Evolutionary conservation across 2,329 filamentous ascomycete species (phyloP).

Genomic region (Alternaria alternata): DNA sequence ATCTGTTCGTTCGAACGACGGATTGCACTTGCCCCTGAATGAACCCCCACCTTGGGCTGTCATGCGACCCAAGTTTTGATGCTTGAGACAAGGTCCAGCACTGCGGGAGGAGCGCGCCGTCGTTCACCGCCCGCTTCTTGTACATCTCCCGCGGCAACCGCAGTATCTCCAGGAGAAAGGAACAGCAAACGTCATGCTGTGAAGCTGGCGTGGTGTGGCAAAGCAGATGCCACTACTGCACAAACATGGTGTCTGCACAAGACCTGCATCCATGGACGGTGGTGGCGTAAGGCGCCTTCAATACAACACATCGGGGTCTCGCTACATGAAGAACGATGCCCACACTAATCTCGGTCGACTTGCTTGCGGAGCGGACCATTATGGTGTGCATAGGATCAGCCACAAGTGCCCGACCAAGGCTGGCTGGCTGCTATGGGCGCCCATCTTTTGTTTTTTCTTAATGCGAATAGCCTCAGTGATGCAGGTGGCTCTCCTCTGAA

Average conservation of each 20-base stretch:
- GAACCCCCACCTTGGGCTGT: conserved; percentile 28
- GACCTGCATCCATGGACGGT: conserved; percentile 13
- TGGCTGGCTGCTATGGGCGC: conserved; percentile 9
- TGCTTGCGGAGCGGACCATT: conserved; percentile 22
- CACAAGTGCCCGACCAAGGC: conserved; percentile 19
- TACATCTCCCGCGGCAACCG: conserved; percentile 29
- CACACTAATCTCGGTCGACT: conserved; percentile 45
- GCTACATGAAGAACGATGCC: conserved; percentile 19
- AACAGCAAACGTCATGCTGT: conserved; percentile 16
- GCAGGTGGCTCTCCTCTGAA: not conserved
- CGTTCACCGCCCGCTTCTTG: conserved; percentile 28
- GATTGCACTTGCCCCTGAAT: conserved; percentile 25
- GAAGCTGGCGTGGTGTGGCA: conserved; percentile 15
- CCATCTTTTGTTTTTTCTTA: conserved; percentile 7
- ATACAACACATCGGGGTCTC: not conserved
- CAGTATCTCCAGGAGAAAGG: conserved; percentile 10
- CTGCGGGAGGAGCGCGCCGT: conserved; percentile 43
- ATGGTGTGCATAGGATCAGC: conserved; percentile 26
- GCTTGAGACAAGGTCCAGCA: conserved; percentile 28
- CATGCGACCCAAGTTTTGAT: conserved; percentile 25
- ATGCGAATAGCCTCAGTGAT: conserved; percentile 1
- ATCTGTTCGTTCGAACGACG: not conserved
- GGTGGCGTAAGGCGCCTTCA: conserved; percentile 12
- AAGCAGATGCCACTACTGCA: not conserved
- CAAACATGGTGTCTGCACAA: conserved; percentile 7